Conservation (phyloP, 2,329 filamentous ascomycete species). For the Exophiala viscosa region DNA sequence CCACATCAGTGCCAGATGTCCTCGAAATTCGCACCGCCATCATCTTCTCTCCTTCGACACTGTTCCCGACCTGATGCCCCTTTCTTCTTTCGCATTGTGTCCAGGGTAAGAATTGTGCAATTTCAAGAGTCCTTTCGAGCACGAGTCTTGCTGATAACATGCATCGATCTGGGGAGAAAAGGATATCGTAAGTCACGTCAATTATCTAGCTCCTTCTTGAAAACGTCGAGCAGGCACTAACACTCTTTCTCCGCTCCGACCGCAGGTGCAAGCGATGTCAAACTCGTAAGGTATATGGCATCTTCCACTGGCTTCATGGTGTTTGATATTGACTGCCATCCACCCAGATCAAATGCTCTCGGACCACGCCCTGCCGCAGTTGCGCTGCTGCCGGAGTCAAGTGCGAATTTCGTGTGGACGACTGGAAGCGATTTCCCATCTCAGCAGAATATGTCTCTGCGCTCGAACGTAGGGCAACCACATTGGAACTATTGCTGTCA, state of each 20-base stretch:
- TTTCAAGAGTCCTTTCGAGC: background rate
- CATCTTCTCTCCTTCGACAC: background rate
- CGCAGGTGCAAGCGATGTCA: conserved; percentile 13
- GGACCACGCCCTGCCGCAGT: conserved; percentile 8
- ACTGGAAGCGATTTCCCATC: conserved; percentile 9
- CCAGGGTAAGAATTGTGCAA: background rate
- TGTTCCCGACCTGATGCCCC: background rate
- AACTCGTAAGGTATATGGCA: conserved; percentile 4
- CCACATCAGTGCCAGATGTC: too few relatives aligned
- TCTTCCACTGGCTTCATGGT: background rate
- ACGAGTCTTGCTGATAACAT: background rate
- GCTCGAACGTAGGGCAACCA: conserved; percentile 2
- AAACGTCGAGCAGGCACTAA: background rate
- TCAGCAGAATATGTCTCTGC: conserved; percentile 8
- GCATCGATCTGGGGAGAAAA: conserved; percentile 3
- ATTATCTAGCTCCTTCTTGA: background rate
- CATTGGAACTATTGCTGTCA: conserved; percentile 6
- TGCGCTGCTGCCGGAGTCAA: conserved; percentile 5
- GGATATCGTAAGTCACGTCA: conserved; percentile 14
- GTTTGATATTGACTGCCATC: background rate
- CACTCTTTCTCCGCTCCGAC: too few relatives aligned
- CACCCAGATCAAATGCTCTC: conserved; percentile 14
- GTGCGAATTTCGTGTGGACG: conserved; percentile 11
- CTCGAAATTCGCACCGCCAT: too few relatives aligned
- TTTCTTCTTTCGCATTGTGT: background rate